These are phyloP conservation scores for Astrothelium macrocarpum DNA, from an alignment of 495 filamentous ascomycete genomes.

Conservation along the genomic window DNA sequence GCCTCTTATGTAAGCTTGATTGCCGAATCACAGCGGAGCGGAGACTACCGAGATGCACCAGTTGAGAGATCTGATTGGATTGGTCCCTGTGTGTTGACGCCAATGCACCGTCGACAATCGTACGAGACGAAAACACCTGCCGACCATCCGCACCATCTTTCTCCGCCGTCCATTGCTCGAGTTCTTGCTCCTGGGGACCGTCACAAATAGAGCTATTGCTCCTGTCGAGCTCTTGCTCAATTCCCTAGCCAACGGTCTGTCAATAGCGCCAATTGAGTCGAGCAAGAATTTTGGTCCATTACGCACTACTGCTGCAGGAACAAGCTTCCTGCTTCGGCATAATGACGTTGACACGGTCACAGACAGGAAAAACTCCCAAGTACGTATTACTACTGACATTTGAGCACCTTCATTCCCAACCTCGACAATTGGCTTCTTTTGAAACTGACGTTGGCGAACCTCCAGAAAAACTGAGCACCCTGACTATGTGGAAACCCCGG, in stretches of 20 bases:
- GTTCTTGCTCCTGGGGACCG: not conserved
- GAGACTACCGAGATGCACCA: no score
- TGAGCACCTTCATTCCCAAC: no score
- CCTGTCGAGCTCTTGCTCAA: no score
- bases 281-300: not conserved
- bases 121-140: not conserved
- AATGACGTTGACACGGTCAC: conserved; percentile 26
- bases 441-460: not conserved
- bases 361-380: conserved; percentile 36
- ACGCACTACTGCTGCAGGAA: not conserved
- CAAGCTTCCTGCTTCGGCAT: not conserved
- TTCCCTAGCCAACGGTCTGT: no score
- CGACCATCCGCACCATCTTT: not conserved
- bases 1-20: no score
- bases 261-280: not conserved
- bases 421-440: not conserved
- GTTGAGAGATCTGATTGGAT: no score
- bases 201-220: no score
- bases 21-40: no score
- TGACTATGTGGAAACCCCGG: conserved; percentile 38
- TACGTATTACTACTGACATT: no score
- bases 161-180: not conserved
- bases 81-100: not conserved
- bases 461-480: conserved; percentile 31
- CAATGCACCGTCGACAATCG: not conserved